Conservation (phyloP, 208 protist genomes). For the Trypanosoma brucei region DNA sequence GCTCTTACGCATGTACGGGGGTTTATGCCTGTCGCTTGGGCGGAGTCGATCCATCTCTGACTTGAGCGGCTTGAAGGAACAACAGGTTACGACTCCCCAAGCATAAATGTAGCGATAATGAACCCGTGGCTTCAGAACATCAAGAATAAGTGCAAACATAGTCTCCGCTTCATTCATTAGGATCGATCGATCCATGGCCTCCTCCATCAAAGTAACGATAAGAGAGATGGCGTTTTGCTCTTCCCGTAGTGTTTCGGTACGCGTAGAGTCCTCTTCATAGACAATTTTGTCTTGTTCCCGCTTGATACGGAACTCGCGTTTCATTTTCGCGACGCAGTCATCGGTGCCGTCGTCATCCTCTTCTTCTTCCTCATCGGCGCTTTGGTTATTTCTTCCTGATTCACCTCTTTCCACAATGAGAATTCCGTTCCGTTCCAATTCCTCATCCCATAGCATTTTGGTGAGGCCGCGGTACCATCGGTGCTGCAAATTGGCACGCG, state of each 20-base stretch:
- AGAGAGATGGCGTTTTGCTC: not conserved
- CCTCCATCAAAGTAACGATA: conserved; percentile 6
- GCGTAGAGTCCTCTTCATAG: conserved; percentile 4
- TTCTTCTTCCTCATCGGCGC: conserved; percentile 1
- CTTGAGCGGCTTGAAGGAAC: not conserved
- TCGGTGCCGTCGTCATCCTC: not conserved
- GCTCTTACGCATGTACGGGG: conserved; percentile 1
- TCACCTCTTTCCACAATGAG: not conserved
- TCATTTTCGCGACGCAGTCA: not conserved
- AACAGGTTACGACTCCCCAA: conserved; percentile 12
- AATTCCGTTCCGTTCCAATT: not conserved
- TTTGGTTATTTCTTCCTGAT: not conserved
- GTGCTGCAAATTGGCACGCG: conserved; percentile 1
- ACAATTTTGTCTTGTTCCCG: conserved; percentile 5
- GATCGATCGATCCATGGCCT: not conserved
- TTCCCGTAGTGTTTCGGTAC: conserved; percentile 1
- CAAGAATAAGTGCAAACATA: conserved; percentile 2
- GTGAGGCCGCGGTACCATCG: conserved; percentile 14
- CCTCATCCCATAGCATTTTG: not conserved
- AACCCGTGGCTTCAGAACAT: conserved; percentile 18
- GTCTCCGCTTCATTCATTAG: conserved; percentile 3
- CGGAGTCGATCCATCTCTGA: conserved; percentile 9
- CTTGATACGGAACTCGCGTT: not conserved
- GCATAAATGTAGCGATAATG: conserved; percentile 15
- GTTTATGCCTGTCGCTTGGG: conserved; percentile 14